Evolutionary conservation across 805 yeast species (phyloP), one percentile per base, ranked within the genome.

Genomic region (Schwanniomyces sp.): DNA sequence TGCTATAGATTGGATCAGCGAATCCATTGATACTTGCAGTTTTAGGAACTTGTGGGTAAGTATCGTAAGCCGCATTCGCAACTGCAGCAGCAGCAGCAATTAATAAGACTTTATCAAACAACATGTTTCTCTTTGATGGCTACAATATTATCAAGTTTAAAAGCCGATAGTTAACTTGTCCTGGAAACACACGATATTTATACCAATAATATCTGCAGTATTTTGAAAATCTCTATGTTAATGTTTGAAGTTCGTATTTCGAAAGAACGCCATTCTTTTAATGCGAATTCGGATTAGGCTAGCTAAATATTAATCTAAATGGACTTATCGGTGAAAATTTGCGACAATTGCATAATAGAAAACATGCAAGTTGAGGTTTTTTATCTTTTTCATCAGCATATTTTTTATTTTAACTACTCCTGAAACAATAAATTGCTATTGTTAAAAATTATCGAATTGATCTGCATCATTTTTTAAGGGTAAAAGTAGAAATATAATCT

Each of bases 11-110:
- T 45, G 56, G 54, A 57, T 71, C 76, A 43, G 75, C 75, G 47
- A 71, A 70, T 48, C 76, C 76, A 50, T 71, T 71, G 51, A 71
- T 69, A 42, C 72, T 56, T 30, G 75, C 75, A 18, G 75, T 70
- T 41, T 62, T 58, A 27, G 73, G 64, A 36, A 69, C 73, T 7
- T 56, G 38, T 27, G 74, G 75, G 61, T 59, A 69, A 40, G 64
- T 64, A 21, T 62, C 52, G 52, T 55, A 71, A 12, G 56, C 61
- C 48, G 60, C 59, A 30, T 54, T 49, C 34, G 62, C 60, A 28
- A 61, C 54, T 27, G 55, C 46, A 30, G 47, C 49, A 25, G 44
- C 17, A 37, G 55, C 54, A 41, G 49, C 46, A 8, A 56, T 32
- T 32, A 52, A 40, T 16, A 56, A 44, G 41, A 44, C 45, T 14